Evolutionary conservation across 2,329 filamentous ascomycete species (phyloP), one percentile per base, ranked within the genome.

Genomic region (Ustilaginoidea virens): DNA sequence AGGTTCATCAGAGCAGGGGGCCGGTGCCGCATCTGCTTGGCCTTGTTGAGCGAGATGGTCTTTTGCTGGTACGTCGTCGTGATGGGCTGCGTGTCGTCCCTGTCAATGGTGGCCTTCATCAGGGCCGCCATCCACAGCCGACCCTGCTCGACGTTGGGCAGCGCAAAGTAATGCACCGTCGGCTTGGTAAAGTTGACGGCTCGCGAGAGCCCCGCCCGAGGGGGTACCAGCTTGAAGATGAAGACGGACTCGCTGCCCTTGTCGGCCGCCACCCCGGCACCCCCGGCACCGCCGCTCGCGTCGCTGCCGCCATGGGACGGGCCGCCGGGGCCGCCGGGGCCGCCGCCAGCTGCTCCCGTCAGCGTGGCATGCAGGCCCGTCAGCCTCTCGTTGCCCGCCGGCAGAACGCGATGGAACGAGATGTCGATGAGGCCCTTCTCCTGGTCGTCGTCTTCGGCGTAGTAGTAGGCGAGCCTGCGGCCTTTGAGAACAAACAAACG

Each of bases 51-150:
- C 16, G 80, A 90, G 31, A 98, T 93, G 0, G 90, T 98, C 61
- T 92, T 90, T 49, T 94, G 86, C 48, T 93, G 87, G 55, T 96
- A 96, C 4, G 85, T 93, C 4, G 81, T 90, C 13, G 82, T 85
- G 35, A 93, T 76, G 7, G 78, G 71, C 36, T 79, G 69, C 4
- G 69, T 69, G 44, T 79, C 74, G 42, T 98, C 90, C 35, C 87
- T 78, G 48, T 96, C 87, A 43, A 98, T 98, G 2, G 90, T 98
- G 8, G 90, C 90, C 58, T 98, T 98, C 82, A 98, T 92, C 29
- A 98, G 60, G 5, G 90, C 90, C 4, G 85, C 90, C 90, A 98
- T 98, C 90, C 90, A 98, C 23, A 92, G 60, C 9, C 90, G 74
- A 11, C 90, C 90, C 47, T 90, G 74, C 43, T 82, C 74, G 33